Evolutionary conservation across 768 basidiomycete genomes (phyloP).

Genomic region (Tricholomella constricta): DNA sequence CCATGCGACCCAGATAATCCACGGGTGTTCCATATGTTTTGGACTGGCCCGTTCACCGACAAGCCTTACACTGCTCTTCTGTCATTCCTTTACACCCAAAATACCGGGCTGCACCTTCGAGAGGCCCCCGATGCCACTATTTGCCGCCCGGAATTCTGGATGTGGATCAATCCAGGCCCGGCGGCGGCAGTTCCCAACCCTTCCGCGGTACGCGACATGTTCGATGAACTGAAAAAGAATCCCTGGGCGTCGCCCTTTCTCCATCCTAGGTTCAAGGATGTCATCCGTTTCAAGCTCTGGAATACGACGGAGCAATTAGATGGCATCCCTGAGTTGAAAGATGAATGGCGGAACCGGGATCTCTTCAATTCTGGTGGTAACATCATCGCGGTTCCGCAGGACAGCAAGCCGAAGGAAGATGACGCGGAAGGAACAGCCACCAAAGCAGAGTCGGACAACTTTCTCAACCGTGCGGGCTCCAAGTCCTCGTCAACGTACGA

Average conservation of each 20-base stretch:
- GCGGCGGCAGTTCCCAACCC: constrained; percentile 89
- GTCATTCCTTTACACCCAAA: constrained; percentile 96
- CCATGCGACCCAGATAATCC: constrained; percentile 87
- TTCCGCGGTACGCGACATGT: constrained; percentile 81
- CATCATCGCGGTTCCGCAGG: constrained; percentile 63
- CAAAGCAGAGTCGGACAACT: constrained; percentile 44
- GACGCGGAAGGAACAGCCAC: constrained; percentile 13
- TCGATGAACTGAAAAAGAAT: constrained; percentile 73
- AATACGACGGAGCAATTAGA: constrained; percentile 98
- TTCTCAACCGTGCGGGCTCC: constrained; percentile 79
- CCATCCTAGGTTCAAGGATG: constrained; percentile 87
- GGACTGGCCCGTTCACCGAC: constrained; percentile 98
- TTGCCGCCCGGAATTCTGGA: constrained; percentile 93
- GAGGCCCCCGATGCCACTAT: constrained; percentile 46
- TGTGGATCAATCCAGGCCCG: constrained; percentile 99
- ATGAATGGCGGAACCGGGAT: constrained; percentile 85
- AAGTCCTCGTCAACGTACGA: constrained; percentile 86
- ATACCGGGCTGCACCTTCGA: constrained; percentile 76
- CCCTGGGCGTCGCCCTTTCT: constrained; percentile 97
- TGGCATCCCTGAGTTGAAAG: constrained; percentile 82
- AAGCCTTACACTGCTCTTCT: constrained; percentile 95
- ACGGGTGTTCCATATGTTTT: constrained; percentile 97
- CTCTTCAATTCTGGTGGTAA: constrained; percentile 89
- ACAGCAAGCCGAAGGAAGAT: constrained; percentile 29
- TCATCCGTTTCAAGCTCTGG: constrained; percentile 96